Evolutionary conservation across 768 basidiomycete genomes (phyloP).

Genomic region (Boletus edulis): DNA sequence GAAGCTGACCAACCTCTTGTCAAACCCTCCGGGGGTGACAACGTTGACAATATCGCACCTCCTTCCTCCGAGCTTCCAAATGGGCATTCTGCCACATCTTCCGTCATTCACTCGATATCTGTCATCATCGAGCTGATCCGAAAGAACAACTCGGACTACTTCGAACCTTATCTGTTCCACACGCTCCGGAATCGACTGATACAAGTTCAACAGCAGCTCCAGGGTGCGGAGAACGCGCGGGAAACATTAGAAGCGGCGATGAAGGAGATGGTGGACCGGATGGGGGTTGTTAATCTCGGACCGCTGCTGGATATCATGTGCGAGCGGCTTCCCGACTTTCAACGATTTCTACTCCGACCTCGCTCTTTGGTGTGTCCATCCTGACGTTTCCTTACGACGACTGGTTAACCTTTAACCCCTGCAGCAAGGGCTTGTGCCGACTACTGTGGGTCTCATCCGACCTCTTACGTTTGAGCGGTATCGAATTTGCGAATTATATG

Average conservation of each 20-base stretch:
- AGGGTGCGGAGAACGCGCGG: constrained; percentile 56
- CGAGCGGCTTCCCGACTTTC: constrained; percentile 64
- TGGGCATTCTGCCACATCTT: constrained; percentile 63
- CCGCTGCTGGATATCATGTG: constrained; percentile 74
- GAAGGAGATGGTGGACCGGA: constrained; percentile 77
- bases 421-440: constrained; percentile 65
- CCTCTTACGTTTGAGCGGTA: constrained; percentile 95
- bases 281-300: constrained; percentile 91
- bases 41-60: constrained; percentile 9
- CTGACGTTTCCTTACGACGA: constrained; percentile 1
- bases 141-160: constrained; percentile 98
- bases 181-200: constrained; percentile 89
- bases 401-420: constrained; percentile 10
- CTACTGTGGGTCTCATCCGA: constrained; percentile 68
- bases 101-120: constrained; percentile 81
- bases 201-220: constrained; percentile 73
- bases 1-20: constrained; percentile 20
- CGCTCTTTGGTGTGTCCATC: constrained; percentile 64
- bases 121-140: constrained; percentile 92
- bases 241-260: constrained; percentile 68
- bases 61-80: constrained; percentile 27
- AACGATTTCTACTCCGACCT: constrained; percentile 66
- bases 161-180: constrained; percentile 96
- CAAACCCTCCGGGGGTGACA: constrained; percentile 12
- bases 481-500: constrained; percentile 94